Conservation (phyloP, 768 basidiomycete genomes). For the Astraeus odoratus region DNA sequence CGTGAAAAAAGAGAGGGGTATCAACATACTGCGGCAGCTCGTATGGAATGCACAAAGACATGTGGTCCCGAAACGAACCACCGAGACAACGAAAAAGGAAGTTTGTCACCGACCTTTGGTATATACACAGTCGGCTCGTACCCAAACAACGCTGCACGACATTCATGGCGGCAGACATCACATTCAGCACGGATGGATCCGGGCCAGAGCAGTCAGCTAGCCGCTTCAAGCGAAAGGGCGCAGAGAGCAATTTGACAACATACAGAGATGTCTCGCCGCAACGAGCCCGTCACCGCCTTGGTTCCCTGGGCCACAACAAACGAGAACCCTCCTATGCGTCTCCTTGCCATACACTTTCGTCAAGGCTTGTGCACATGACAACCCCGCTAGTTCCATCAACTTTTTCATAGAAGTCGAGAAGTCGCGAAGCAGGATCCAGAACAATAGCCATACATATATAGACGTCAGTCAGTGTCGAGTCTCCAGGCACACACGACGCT, state of each 20-base stretch:
- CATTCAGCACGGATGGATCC: conserved; percentile 1
- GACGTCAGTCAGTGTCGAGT: too few species aligned
- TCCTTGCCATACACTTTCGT: conserved; percentile 69
- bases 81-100: not conserved
- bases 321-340: conserved; percentile 71
- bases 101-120: conserved; percentile 62
- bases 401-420: too few species aligned
- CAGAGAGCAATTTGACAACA: too few species aligned
- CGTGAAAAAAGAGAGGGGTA: not conserved
- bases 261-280: conserved; percentile 90
- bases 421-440: too few species aligned
- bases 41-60: too few species aligned
- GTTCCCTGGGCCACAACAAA: conserved; percentile 96
- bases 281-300: conserved; percentile 97
- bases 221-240: too few species aligned
- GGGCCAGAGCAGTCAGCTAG: too few species aligned
- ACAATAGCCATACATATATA: too few species aligned
- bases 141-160: conserved; percentile 73
- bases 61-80: not conserved
- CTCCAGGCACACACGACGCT: not conserved
- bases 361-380: conserved; percentile 87
- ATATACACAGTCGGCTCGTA: conserved; percentile 87
- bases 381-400: conserved; percentile 95
- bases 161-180: not conserved
- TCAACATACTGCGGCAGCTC: too few species aligned